Evolutionary conservation across 2,329 filamentous ascomycete genomes (phyloP).

Genomic region (Arthroderma uncinatum): DNA sequence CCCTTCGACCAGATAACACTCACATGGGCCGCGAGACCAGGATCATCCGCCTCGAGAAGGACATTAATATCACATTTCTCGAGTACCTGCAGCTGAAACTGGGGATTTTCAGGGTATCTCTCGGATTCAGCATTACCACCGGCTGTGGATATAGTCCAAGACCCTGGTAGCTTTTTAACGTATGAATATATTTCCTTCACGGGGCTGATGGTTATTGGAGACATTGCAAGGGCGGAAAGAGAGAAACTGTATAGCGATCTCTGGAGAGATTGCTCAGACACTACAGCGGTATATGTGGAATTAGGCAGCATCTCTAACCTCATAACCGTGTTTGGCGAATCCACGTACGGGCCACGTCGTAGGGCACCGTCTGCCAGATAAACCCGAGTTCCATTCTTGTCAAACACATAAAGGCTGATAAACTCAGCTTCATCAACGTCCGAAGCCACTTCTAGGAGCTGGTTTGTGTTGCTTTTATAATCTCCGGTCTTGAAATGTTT

Average conservation of each 20-base stretch:
- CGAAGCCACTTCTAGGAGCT: conserved; percentile 29
- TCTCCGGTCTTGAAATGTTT: conserved; percentile 71
- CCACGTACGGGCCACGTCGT: conserved; percentile 74
- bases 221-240: conserved; percentile 65
- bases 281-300: conserved; percentile 51
- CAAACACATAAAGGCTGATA: conserved; percentile 77
- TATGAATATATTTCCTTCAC: conserved; percentile 52
- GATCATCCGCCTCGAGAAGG: conserved; percentile 56
- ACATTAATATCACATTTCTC: conserved; percentile 57
- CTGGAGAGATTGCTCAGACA: conserved; percentile 69
- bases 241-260: conserved; percentile 71
- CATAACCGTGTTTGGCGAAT: conserved; percentile 83
- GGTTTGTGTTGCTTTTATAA: conserved; percentile 23
- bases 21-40: conserved; percentile 67
- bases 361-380: conserved; percentile 61
- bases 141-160: conserved; percentile 69
- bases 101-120: conserved; percentile 75
- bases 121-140: conserved; percentile 72
- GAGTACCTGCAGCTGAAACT: conserved; percentile 55
- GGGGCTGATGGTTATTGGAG: conserved; percentile 48
- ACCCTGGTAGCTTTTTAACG: conserved; percentile 48
- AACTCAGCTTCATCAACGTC: conserved; percentile 55
- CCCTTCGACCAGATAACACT: conserved; percentile 72
- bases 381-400: conserved; percentile 57
- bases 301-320: conserved; percentile 52